Percentiles rank a stretch among this genome's conserved stretches.
Conservation (phyloP, 2,329 filamentous ascomycete species). For the Xylariaceae sp. region DNA sequence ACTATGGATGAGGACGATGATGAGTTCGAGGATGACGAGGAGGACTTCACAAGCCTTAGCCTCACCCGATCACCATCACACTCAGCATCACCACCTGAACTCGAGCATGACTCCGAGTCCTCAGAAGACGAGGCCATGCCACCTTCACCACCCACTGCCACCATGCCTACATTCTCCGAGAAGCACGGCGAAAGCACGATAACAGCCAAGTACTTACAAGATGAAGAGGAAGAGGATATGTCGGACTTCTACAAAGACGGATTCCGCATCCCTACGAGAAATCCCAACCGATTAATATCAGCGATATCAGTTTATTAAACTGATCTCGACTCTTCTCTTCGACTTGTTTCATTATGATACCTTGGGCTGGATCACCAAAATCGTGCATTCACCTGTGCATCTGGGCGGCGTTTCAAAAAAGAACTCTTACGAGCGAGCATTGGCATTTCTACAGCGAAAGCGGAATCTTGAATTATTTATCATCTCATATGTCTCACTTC, state of each 20-base stretch:
- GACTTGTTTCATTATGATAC: slow-evolving; percentile 12
- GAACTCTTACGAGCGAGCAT: slow-evolving; percentile 28
- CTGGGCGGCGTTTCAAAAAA: slow-evolving; percentile 35
- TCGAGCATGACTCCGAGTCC: slow-evolving; percentile 65
- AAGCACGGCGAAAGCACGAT: slow-evolving; percentile 46
- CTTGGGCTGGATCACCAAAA: slow-evolving; percentile 19
- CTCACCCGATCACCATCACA: slow-evolving; percentile 68
- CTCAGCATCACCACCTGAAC: slow-evolving; percentile 63
- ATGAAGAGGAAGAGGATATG: slow-evolving; percentile 35
- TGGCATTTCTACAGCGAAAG: slow-evolving; percentile 28
- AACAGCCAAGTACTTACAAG: slow-evolving; percentile 31
- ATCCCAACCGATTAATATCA: slow-evolving; percentile 48
- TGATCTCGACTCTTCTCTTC: slow-evolving; percentile 35
- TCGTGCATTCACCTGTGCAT: slow-evolving; percentile 33
- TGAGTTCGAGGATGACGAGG: slow-evolving; percentile 40
- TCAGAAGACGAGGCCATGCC: slow-evolving; percentile 73
- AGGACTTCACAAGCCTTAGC: slow-evolving; percentile 62
- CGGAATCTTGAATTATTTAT: slow-evolving; percentile 23
- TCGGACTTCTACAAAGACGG: slow-evolving; percentile 47
- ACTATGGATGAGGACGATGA: slow-evolving; percentile 37
- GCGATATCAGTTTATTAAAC: slow-evolving; percentile 55
- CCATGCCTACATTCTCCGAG: slow-evolving; percentile 57
- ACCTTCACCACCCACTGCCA: slow-evolving; percentile 59
- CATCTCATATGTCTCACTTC: slow-evolving; percentile 20
- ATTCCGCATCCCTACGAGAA: slow-evolving; percentile 51